These are phyloP conservation scores for Calonectria pteridis DNA, from an alignment of 2,329 filamentous ascomycete species.

Conservation along the genomic window DNA sequence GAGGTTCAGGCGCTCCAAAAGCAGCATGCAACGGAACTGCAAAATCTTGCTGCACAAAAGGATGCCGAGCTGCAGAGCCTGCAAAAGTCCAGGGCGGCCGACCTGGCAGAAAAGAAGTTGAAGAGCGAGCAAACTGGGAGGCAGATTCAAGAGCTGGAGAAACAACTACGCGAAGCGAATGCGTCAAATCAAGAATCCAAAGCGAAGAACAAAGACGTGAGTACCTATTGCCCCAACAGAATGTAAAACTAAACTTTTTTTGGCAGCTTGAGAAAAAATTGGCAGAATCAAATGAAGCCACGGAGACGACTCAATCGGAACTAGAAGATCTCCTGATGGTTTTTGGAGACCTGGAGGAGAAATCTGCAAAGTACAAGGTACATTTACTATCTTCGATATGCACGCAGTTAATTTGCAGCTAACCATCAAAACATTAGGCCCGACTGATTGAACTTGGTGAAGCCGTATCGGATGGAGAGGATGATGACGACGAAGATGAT, in stretches of 20 bases:
- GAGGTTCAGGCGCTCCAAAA: constrained; percentile 38
- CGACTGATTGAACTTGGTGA: constrained; percentile 76
- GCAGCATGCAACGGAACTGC: constrained; percentile 22
- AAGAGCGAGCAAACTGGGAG: constrained; percentile 44
- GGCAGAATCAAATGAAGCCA: constrained; percentile 68
- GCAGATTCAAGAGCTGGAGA: constrained; percentile 42
- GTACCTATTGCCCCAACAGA: constrained; percentile 2
- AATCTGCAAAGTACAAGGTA: constrained; percentile 81
- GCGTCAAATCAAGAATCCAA: constrained; percentile 36
- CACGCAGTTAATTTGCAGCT: constrained; percentile 18
- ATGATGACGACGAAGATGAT: constrained; percentile 67
- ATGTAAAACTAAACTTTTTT: constrained; percentile 33
- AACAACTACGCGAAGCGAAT: constrained; percentile 40
- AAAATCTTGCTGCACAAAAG: constrained; percentile 42
- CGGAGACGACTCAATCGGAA: constrained; percentile 75
- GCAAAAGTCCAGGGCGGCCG: constrained; percentile 28
- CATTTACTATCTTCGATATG: constrained; percentile 34
- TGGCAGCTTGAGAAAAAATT: constrained; percentile 49
- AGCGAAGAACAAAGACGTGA: constrained; percentile 44
- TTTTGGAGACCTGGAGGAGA: constrained; percentile 84
- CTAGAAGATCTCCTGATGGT: constrained; percentile 86
- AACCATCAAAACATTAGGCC: constrained; percentile 50
- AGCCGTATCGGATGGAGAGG: constrained; percentile 81
- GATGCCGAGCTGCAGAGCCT: constrained; percentile 64
- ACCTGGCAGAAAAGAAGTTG: constrained; percentile 39